A percentile compares a stretch with the other conserved stretches of the same genome.
Conservation (phyloP, 768 basidiomycete species). For the Xerocomus brunneocitrinus region DNA sequence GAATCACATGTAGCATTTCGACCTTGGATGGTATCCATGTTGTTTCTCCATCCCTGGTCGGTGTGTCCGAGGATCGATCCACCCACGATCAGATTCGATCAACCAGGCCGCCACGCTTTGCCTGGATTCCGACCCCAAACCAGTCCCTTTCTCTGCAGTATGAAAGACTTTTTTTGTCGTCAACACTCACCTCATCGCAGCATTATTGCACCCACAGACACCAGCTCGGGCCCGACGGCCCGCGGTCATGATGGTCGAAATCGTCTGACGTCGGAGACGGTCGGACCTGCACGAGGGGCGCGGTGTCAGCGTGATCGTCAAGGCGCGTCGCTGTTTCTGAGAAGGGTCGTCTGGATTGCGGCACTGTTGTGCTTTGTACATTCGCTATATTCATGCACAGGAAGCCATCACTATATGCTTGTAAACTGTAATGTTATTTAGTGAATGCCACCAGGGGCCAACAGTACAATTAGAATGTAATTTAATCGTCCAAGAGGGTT, state of each 20-base stretch:
- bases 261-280: not conserved
- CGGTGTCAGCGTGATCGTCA: conserved; percentile 15
- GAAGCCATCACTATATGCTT: not conserved
- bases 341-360: conserved; percentile 1
- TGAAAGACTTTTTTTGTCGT: not conserved
- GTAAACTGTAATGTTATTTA: not conserved
- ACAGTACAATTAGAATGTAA: conserved; percentile 2
- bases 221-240: too few relatives aligned
- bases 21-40: conserved; percentile 4
- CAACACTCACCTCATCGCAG: not conserved
- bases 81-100: too few relatives aligned
- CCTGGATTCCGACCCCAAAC: conserved; percentile 1
- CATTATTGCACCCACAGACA: not conserved
- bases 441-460: not conserved
- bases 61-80: not conserved
- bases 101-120: not conserved
- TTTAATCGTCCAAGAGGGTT: not conserved
- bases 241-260: too few relatives aligned
- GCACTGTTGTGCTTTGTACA: conserved; percentile 3
- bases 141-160: not conserved
- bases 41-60: not conserved
- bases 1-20: conserved; percentile 17
- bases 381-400: conserved; percentile 3
- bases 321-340: conserved; percentile 12
- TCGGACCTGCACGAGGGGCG: conserved; percentile 9